Evolutionary conservation across 805 yeast genomes (phyloP), one percentile per base, ranked within the genome.

Genomic region (Candida andamanensis): DNA sequence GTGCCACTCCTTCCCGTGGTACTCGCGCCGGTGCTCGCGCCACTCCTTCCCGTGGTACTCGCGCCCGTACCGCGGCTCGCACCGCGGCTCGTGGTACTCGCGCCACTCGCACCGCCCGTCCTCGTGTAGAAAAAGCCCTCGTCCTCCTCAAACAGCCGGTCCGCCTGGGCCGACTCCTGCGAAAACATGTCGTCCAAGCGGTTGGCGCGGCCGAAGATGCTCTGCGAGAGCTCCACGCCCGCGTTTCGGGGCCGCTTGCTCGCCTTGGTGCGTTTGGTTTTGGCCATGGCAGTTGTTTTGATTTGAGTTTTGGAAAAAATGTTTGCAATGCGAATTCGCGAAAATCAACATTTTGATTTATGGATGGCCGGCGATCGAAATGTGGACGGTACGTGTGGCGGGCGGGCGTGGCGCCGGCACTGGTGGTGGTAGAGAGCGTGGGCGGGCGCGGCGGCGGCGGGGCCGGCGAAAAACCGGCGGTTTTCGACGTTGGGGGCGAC

Each of bases 101-200:
- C 11, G 22, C 22, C 22, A n/a, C n/a, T n/a, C n/a, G n/a, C n/a
- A 8, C 22, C 22, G n/a, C n/a, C n/a, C n/a, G n/a, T 47, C 27
- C 63, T 37, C 26, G 54, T 55, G 37, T 54, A 58, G 14, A 50
- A 39, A 33, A 59, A 59, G 12, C 59, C 65, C 19, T 56, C 63
- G 36, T 58, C 64, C 30, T 50, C 57, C 21, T 41, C 46, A 29
- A 41, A 40, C 17, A 38, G 17, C 8, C 11, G 8, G 22, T 8
- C 22, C 22, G 19, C 35, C 5, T 19, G 29, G 12, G 26, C n/a
- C 9, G 30, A 17, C 25, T 35, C 36, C 8, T 37, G 33, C 13
- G 40, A 37, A 19, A 41, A 41, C 10, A 41, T 25, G 11, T 29
- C 37, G 8, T 35, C 43, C 9, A 41, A 24, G 9, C 29, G 29